phyloP scores from a whole-genome alignment of 768 basidiomycete species.

The Guyanaporus albipodus region DNA sequence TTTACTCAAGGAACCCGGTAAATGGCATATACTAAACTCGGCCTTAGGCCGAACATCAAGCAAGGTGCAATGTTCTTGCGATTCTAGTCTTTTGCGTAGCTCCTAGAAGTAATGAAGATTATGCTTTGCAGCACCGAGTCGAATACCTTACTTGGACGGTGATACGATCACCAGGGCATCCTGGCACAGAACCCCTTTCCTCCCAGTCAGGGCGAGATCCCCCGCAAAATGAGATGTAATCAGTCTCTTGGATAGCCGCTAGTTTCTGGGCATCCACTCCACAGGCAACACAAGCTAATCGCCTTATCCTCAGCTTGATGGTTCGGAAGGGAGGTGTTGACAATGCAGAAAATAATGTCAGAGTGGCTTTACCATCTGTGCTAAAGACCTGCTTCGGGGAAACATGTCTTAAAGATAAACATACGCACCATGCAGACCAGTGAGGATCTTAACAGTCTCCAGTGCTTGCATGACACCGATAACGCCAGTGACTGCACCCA shows the following conservation, averaged over 20 bases:
- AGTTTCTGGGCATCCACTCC: conserved; percentile 45
- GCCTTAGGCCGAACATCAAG: conserved; percentile 77
- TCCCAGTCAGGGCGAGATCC: conserved; percentile 67
- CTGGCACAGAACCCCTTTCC: conserved; percentile 43
- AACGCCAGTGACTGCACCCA: conserved; percentile 85
- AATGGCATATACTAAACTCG: conserved; percentile 84
- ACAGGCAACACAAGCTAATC: conserved; percentile 73
- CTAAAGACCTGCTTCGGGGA: conserved; percentile 4
- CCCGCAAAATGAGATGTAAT: conserved; percentile 88
- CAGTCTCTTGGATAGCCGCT: conserved; percentile 50
- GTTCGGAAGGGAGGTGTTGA: conserved; percentile 69
- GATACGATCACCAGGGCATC: conserved; percentile 41
- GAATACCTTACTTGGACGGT: conserved; percentile 37
- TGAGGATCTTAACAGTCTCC: conserved; percentile 78
- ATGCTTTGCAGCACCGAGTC: neutral
- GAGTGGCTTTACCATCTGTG: conserved; percentile 54
- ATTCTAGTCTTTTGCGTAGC: conserved; percentile 38
- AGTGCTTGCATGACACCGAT: conserved; percentile 89
- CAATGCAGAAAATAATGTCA: conserved; percentile 75
- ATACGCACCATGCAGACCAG: conserved; percentile 57
- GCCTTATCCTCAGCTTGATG: conserved; percentile 74
- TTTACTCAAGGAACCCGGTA: conserved; percentile 73
- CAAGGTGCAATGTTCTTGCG: conserved; percentile 34
- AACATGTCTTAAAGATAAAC: neutral
- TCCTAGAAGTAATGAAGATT: conserved; percentile 38